These are phyloP conservation scores for Lablab purpureus DNA, from an alignment of 306 rosid species.

Conservation along the genomic window DNA sequence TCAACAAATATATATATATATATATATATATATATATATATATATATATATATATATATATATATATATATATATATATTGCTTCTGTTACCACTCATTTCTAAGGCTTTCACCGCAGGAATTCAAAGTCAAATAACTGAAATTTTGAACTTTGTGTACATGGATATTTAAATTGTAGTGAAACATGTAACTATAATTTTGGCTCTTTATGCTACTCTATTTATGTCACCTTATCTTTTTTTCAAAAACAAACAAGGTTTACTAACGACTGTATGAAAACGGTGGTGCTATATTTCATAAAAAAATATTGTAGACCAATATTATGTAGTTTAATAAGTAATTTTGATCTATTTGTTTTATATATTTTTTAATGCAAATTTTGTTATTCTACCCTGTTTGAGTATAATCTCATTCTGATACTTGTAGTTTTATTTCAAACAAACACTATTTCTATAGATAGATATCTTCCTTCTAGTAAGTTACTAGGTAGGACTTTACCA, in stretches of 20 bases:
- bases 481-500: no score
- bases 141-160: neutral
- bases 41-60: slow-evolving; percentile 12
- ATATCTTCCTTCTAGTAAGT: no score
- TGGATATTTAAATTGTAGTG: neutral
- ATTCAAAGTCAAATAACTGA: neutral
- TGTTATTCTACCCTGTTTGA: no score
- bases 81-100: slow-evolving; percentile 6
- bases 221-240: neutral
- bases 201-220: neutral
- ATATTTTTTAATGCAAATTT: no score
- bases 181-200: neutral
- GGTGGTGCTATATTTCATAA: neutral
- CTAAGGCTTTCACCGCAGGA: neutral
- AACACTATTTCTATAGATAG: no score
- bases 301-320: neutral
- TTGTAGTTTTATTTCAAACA: no score
- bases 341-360: no score
- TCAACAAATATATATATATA: slow-evolving; percentile 13
- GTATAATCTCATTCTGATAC: no score
- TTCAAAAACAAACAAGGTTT: neutral
- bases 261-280: neutral
- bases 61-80: slow-evolving; percentile 22
- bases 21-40: slow-evolving; percentile 16
- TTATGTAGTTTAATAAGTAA: no score